Evolutionary conservation across 1,284 basidiomycete species (phyloP), one percentile per base, ranked within the genome.

Genomic region (Apiotrichum akiyoshidainum): DNA sequence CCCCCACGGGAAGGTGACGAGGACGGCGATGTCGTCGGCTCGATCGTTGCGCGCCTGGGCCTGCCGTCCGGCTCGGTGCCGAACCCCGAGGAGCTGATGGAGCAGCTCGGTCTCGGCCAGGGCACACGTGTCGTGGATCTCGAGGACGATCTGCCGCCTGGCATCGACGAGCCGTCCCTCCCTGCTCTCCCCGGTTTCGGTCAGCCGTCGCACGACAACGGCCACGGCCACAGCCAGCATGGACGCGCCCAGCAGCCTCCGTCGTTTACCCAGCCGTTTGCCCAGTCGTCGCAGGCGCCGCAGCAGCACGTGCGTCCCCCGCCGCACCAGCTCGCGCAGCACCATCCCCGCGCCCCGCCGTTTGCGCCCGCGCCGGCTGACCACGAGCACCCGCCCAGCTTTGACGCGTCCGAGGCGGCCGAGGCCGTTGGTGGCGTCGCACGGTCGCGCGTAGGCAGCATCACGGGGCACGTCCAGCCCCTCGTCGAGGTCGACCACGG

Each of bases 101-200:
- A 76, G 58, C 67, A 69, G 41, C 64, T 78, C 0, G 77, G 77
- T 0, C 58, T 78, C n/a, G 77, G 75, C 2, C 74, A 75, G 50
- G 75, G 75, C 10, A 73, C 74, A 16, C 59, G 77, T 44, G 70
- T 78, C 11, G 70, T 78, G 17, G 77, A 78, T 60, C 63, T 77
- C 16, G 74, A 77, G 64, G 77, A 76, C 57, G 77, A 78, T 57
- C 68, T 78, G 33, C 77, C 77, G 48, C 77, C 77, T 4, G 75
- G 76, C 4, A 77, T 78, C 37, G 77, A 78, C 61, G 77, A 78
- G 60, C 77, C 77, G 14, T 76, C 74, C 12, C 67, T 78, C n/a
- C 77, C 77, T 12, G 74, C 74, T 10, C 61, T 78, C 14, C 74
- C 74, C 0, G 67, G 68, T 17, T 70, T 70, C 41, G 56, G 48